These are phyloP conservation scores for Pleurotus platypus DNA, from an alignment of 768 basidiomycete species.

Conservation along the genomic window DNA sequence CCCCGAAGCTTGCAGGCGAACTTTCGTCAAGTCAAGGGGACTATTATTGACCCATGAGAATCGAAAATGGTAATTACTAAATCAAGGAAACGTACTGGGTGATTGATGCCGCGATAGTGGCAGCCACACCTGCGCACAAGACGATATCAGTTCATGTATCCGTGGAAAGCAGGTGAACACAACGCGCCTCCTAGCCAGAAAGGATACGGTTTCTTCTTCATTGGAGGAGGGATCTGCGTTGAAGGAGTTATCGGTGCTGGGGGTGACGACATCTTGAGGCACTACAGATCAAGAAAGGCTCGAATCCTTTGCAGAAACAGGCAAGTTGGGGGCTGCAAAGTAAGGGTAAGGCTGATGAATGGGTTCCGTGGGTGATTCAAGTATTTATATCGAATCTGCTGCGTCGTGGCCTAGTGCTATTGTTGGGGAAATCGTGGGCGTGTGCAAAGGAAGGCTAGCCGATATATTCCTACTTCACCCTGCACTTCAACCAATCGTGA, in stretches of 20 bases:
- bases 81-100: constrained; percentile 59
- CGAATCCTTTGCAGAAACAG: neutral
- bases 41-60: constrained; percentile 26
- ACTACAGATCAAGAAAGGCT: constrained; percentile 1
- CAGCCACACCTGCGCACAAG: constrained; percentile 55
- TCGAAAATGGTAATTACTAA: neutral
- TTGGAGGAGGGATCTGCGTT: constrained; percentile 16
- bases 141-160: neutral
- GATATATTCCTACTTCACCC: neutral
- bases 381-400: constrained; percentile 6
- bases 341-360: neutral
- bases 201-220: constrained; percentile 73
- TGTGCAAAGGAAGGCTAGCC: constrained; percentile 1
- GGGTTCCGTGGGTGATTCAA: constrained; percentile 7
- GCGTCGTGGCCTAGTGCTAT: neutral
- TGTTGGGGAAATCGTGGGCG: neutral
- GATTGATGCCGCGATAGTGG: constrained; percentile 84
- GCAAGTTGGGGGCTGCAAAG: neutral
- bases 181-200: constrained; percentile 76
- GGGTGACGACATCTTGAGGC: constrained; percentile 6
- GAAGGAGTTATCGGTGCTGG: constrained; percentile 4
- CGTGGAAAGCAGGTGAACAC: constrained; percentile 12
- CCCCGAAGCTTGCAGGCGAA: constrained; percentile 86
- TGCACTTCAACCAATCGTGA: neutral
- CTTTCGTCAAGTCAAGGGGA: constrained; percentile 88